Conservation (phyloP, 1,139 yeast genomes). For the Debaryomycetaceae sp. region DNA sequence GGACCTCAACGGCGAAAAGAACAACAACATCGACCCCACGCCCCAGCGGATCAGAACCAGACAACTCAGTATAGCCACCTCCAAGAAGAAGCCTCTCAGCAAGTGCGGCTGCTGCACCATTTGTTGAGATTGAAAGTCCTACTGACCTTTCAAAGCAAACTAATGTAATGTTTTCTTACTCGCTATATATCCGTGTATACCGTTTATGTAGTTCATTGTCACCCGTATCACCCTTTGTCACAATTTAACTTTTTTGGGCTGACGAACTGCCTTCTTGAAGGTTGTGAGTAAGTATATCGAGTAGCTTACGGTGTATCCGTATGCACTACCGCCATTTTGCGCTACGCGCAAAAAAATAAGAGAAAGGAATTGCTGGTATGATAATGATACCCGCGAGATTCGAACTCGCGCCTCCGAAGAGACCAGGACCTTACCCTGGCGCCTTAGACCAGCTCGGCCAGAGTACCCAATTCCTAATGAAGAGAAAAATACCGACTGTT, state of each 20-base stretch:
- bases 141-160: not conserved
- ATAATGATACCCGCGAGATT: constrained; percentile 51
- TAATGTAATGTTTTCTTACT: too few relatives aligned
- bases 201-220: too few relatives aligned
- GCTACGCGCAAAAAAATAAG: not conserved
- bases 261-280: not conserved
- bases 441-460: constrained; percentile 51
- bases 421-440: constrained; percentile 55
- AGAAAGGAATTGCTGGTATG: constrained; percentile 37
- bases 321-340: not conserved
- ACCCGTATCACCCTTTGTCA: not conserved
- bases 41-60: not conserved
- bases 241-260: not conserved
- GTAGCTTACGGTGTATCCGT: too few relatives aligned
- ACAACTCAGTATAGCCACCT: constrained; percentile 1
- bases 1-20: constrained; percentile 1
- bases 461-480: constrained; percentile 39
- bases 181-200: not conserved
- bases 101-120: constrained; percentile 18
- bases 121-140: constrained; percentile 6
- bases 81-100: constrained; percentile 3
- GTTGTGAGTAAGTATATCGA: too few relatives aligned
- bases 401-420: constrained; percentile 59
- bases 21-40: not conserved
- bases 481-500: not conserved